Evolutionary conservation across 257 asterid genomes (phyloP).

Genomic region (Penstemon eatonii): DNA sequence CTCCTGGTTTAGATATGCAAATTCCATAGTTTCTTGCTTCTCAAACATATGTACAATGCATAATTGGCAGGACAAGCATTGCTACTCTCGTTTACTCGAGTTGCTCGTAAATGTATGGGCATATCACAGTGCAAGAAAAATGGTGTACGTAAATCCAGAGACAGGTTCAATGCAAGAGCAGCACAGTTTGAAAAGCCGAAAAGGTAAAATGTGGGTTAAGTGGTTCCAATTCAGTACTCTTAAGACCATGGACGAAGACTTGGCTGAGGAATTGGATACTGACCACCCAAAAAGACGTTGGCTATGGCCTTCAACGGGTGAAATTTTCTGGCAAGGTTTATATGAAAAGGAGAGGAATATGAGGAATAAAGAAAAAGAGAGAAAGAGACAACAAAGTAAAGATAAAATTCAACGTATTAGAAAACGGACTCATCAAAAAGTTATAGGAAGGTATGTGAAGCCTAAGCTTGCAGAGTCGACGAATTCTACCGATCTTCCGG

Average conservation of each 20-base stretch:
- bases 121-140: slow-evolving; percentile 86
- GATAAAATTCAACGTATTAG: slow-evolving; percentile 75
- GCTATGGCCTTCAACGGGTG: slow-evolving; percentile 97
- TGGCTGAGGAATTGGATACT: slow-evolving; percentile 78
- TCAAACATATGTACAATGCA: too few species aligned
- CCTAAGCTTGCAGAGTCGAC: slow-evolving; percentile 55
- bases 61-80: slow-evolving; percentile 76
- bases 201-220: slow-evolving; percentile 88
- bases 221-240: slow-evolving; percentile 78
- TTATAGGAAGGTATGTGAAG: slow-evolving; percentile 78
- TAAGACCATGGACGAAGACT: slow-evolving; percentile 85
- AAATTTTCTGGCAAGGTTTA: slow-evolving; percentile 79
- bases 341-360: slow-evolving; percentile 62
- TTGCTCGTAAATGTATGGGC: slow-evolving; percentile 91
- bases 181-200: slow-evolving; percentile 58
- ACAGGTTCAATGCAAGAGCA: slow-evolving; percentile 81
- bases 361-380: slow-evolving; percentile 67
- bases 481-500: slow-evolving; percentile 40
- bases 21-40: too few species aligned
- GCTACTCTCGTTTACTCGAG: slow-evolving; percentile 85
- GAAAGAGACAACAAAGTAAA: slow-evolving; percentile 61
- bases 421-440: slow-evolving; percentile 68
- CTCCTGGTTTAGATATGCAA: too few species aligned
- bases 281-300: slow-evolving; percentile 61
- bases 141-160: slow-evolving; percentile 72